Evolutionary conservation across 192 early-diverging fungal genomes (phyloP), one percentile per base, ranked within the genome.

Genomic region (Coemansia sp.): DNA sequence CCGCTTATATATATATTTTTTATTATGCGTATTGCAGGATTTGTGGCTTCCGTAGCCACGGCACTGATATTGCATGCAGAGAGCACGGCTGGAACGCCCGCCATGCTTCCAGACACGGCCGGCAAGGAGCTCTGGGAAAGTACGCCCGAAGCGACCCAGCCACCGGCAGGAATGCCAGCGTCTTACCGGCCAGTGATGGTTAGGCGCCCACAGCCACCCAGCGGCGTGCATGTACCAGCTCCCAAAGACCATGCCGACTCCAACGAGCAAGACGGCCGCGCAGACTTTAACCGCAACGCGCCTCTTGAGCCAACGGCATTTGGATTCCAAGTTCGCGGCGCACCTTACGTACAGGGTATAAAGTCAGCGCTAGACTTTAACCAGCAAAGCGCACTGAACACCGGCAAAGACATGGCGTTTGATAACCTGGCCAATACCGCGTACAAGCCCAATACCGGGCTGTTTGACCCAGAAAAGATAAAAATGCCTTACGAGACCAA

Each of bases 401-500:
- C 59, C 6, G 43, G 64, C 64, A 33, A 43, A 5, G 4, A 45
- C 55, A 2, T 28, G 71, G 41, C 64, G 37, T 0, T 84, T 73
- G 37, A 61, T 65, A 35, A 22, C 55, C 0, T 33, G 59, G 3
- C 12, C 45, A n/a, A 33, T 5, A 68, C 60, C 52, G 39, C 82
- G 36, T 69, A 72, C 57, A 54, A 36, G 51, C 82, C 82, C 28
- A 79, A 84, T 14, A 60, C 60, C 36, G 52, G 45, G 3, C 70
- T 83, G 20, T 73, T 76, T 36, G 73, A 84, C 57, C 28, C 62
- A 3, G 37, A 35, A 5, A 37, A 20, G 17, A 45, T 76, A 32
- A 55, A 12, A n/a, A 37, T 41, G 1, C 85, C 81, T n/a, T 41
- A 75, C 36, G 68, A 63, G 4, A 86, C 85, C 4, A 86, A 86